These are phyloP conservation scores for Colletotrichum truncatum DNA, from an alignment of 2,329 filamentous ascomycete species.

Conservation along the genomic window DNA sequence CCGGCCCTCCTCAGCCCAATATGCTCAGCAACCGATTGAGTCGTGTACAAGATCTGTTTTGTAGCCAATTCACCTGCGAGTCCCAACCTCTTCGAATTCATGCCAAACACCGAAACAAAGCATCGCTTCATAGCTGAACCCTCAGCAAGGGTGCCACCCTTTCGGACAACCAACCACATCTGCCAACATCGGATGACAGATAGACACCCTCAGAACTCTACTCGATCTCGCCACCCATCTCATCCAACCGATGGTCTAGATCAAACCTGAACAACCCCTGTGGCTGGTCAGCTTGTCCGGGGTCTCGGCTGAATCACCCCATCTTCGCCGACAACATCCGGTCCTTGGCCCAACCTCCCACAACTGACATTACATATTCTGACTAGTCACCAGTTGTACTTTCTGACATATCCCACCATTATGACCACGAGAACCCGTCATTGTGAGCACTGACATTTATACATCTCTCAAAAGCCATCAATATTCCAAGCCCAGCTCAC, in stretches of 20 bases:
- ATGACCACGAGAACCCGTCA: no score
- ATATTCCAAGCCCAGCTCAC: background rate
- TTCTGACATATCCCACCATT: no score
- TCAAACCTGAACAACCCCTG: background rate
- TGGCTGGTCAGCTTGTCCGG: background rate
- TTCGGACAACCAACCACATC: background rate
- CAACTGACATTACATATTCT: no score
- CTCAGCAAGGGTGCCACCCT: background rate
- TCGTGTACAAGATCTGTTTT: background rate
- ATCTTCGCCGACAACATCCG: background rate
- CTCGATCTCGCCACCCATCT: background rate
- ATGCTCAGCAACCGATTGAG: background rate
- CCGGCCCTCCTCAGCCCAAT: background rate
- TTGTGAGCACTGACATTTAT: no score
- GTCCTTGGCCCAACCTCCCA: no score
- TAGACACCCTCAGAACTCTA: background rate
- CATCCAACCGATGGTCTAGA: background rate
- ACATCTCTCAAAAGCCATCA: no score
- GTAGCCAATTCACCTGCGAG: background rate
- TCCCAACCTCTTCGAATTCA: background rate
- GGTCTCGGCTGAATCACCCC: background rate
- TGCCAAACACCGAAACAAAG: background rate
- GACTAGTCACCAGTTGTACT: background rate
- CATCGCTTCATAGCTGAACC: background rate
- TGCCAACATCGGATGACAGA: slow-evolving; percentile 4